A percentile compares a stretch with the other conserved stretches of the same genome.
These are phyloP conservation scores for Neonectria neomacrospora DNA, from an alignment of 2,329 filamentous ascomycete genomes.

Conservation along the genomic window DNA sequence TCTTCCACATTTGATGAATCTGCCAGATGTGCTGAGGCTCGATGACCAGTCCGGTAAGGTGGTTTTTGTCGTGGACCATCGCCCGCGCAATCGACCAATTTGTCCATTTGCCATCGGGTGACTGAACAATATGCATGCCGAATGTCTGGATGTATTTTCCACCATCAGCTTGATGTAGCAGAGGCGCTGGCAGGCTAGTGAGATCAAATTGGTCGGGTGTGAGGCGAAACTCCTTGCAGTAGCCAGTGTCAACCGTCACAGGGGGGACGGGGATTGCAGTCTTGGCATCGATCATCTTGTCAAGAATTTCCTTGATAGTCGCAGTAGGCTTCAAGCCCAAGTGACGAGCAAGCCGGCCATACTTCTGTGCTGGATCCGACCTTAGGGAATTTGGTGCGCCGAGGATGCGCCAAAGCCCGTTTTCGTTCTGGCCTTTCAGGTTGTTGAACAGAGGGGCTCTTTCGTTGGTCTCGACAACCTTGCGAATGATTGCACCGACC, in stretches of 20 bases:
- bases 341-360: slow-evolving; percentile 56
- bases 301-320: slow-evolving; percentile 50
- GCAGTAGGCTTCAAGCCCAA: slow-evolving; percentile 49
- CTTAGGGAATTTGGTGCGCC: slow-evolving; percentile 54
- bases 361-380: slow-evolving; percentile 45
- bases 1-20: slow-evolving; percentile 60
- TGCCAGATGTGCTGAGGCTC: slow-evolving; percentile 58
- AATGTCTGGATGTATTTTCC: slow-evolving; percentile 64
- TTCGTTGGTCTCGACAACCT: slow-evolving; percentile 57
- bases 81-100: slow-evolving; percentile 59
- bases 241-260: slow-evolving; percentile 44
- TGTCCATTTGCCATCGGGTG: slow-evolving; percentile 59
- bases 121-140: slow-evolving; percentile 60
- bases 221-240: slow-evolving; percentile 35
- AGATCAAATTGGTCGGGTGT: slow-evolving; percentile 43
- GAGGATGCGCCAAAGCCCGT: slow-evolving; percentile 59
- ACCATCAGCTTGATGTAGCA: slow-evolving; percentile 58
- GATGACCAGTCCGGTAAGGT: slow-evolving; percentile 55
- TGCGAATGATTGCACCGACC: slow-evolving; percentile 58
- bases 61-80: slow-evolving; percentile 59
- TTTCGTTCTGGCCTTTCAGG: slow-evolving; percentile 52
- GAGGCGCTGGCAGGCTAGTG: slow-evolving; percentile 53
- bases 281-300: slow-evolving; percentile 54
- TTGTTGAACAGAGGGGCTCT: slow-evolving; percentile 65
- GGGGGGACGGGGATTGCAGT: slow-evolving; percentile 46